phyloP scores from a whole-genome alignment of 495 filamentous ascomycete genomes.

The Lasiosphaeria hispida region DNA sequence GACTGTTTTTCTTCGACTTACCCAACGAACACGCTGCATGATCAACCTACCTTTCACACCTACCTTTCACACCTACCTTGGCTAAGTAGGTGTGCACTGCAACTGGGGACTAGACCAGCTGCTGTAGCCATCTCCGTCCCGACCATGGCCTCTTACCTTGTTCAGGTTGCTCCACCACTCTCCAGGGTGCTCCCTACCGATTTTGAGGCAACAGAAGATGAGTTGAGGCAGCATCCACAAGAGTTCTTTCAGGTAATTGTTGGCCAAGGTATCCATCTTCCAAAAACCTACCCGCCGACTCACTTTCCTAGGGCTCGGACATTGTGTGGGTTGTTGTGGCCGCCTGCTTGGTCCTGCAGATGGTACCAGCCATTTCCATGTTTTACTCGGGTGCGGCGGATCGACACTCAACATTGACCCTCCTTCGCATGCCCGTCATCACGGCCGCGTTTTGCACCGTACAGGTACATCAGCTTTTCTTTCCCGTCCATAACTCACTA shows the following conservation, averaged over 20 bases:
- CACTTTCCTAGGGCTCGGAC: background rate
- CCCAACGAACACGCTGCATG: no score
- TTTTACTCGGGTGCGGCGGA: slow-evolving; percentile 1
- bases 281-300: no score
- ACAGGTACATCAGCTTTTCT: background rate
- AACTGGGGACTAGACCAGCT: background rate
- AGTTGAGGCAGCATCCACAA: background rate
- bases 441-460: slow-evolving; percentile 3
- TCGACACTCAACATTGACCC: background rate
- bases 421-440: slow-evolving; percentile 1
- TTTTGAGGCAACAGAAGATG: background rate
- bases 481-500: background rate
- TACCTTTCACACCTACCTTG: background rate
- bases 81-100: background rate
- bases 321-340: background rate
- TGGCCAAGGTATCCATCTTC: background rate
- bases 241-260: background rate
- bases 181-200: background rate
- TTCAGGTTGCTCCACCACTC: background rate
- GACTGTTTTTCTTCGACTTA: no score
- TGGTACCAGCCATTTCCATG: slow-evolving; percentile 2
- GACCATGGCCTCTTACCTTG: background rate
- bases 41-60: no score
- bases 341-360: background rate
- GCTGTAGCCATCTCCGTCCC: background rate